These are phyloP conservation scores for Naematelia encephala DNA, from an alignment of 768 basidiomycete species.

Conservation along the genomic window DNA sequence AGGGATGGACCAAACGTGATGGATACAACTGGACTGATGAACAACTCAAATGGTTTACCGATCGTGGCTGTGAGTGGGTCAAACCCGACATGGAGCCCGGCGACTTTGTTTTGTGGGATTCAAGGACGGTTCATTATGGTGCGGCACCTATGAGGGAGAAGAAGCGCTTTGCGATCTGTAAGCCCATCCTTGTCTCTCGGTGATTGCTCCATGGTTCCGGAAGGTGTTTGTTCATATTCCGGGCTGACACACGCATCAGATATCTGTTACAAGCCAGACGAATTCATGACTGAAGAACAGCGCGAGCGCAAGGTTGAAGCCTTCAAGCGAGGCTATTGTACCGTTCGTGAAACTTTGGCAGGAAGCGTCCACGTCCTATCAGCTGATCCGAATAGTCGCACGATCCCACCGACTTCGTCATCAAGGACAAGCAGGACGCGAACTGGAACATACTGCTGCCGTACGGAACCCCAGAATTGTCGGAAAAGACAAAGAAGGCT, in stretches of 20 bases:
- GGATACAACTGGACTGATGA: constrained; percentile 21
- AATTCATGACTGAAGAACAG: constrained; percentile 10
- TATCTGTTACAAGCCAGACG: constrained; percentile 36
- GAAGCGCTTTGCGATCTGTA: constrained; percentile 28
- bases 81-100: constrained; percentile 40
- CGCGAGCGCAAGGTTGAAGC: constrained; percentile 21
- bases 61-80: constrained; percentile 41
- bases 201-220: too few species aligned
- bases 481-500: constrained; percentile 24
- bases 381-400: too few species aligned
- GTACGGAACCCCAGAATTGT: constrained; percentile 21
- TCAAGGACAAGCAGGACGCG: constrained; percentile 17
- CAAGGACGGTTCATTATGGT: constrained; percentile 34
- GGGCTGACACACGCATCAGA: constrained; percentile 13
- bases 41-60: constrained; percentile 41
- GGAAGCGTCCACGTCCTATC: too few species aligned
- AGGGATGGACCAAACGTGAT: constrained; percentile 19
- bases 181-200: constrained; percentile 6
- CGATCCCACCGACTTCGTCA: constrained; percentile 26
- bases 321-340: constrained; percentile 27
- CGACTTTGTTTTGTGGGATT: constrained; percentile 43
- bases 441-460: constrained; percentile 25
- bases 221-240: background rate
- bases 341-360: constrained; percentile 16
- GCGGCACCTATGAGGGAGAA: constrained; percentile 22